Conservation (phyloP, 805 yeast species). For the Saturnispora kantuleensis region DNA sequence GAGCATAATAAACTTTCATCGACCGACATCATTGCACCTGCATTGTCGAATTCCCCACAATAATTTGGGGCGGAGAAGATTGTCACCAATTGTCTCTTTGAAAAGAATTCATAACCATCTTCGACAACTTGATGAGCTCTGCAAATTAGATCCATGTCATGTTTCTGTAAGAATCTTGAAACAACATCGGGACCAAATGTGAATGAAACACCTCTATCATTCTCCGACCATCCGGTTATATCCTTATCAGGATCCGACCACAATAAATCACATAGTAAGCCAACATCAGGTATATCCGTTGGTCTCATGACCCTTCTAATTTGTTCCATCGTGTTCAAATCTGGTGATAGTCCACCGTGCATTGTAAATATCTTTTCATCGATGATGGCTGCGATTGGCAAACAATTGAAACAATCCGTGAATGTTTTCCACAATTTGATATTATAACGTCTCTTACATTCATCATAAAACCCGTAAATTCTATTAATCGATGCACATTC, state of each 20-base stretch:
- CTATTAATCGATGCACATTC: conserved; percentile 98
- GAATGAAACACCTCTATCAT: conserved; percentile 97
- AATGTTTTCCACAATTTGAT: conserved; percentile 98
- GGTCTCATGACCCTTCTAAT: conserved; percentile 99
- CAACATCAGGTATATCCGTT: conserved; percentile 97
- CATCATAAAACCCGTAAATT: conserved; percentile 97
- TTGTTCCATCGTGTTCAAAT: conserved; percentile 95
- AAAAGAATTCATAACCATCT: conserved; percentile 96
- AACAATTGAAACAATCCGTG: conserved; percentile 96
- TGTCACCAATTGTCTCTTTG: conserved; percentile 92
- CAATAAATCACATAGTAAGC: conserved; percentile 86
- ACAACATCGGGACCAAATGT: conserved; percentile 99
- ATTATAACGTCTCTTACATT: conserved; percentile 96
- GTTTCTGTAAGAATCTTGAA: conserved; percentile 89
- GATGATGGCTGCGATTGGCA: conserved; percentile 96
- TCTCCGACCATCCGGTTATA: conserved; percentile 97
- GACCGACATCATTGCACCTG: conserved; percentile 99
- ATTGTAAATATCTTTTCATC: conserved; percentile 97
- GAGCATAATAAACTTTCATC: conserved; percentile 94
- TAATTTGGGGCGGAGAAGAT: conserved; percentile 95
- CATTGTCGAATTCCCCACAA: conserved; percentile 98
- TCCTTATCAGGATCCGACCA: conserved; percentile 99
- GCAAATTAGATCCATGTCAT: conserved; percentile 96
- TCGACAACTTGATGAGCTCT: conserved; percentile 99
- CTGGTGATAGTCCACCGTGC: conserved; percentile 99